A percentile compares a stretch with the other conserved stretches of the same genome.
phyloP scores from a whole-genome alignment of 1,139 yeast species.

The Blastobotrys persicus region DNA sequence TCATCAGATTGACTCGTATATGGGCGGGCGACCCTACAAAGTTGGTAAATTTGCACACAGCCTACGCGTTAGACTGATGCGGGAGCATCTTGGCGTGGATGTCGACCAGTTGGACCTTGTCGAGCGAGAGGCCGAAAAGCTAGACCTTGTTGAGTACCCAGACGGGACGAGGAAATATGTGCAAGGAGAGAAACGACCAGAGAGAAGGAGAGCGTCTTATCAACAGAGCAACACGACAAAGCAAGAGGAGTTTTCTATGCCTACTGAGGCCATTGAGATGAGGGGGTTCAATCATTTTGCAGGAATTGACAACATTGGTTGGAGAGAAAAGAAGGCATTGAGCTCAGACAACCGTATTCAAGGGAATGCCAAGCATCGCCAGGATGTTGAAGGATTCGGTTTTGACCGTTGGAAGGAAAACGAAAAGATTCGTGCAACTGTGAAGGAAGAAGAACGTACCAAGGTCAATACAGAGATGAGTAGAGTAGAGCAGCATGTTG shows the following conservation, averaged over 20 bases:
- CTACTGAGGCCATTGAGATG: slow-evolving; percentile 21
- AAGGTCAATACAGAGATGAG: slow-evolving; percentile 5
- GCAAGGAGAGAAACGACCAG: slow-evolving; percentile 1
- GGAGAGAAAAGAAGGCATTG: slow-evolving; percentile 76
- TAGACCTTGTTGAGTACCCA: slow-evolving; percentile 3
- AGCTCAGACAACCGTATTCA: slow-evolving; percentile 81
- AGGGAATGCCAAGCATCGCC: slow-evolving; percentile 57
- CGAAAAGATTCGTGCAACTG: slow-evolving; percentile 1
- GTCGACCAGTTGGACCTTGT: slow-evolving; percentile 84
- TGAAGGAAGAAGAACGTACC: slow-evolving; percentile 2
- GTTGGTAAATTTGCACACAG: slow-evolving; percentile 92
- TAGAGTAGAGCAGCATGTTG: slow-evolving; percentile 12
- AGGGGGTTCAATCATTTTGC: slow-evolving; percentile 76
- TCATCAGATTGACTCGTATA: slow-evolving; percentile 65
- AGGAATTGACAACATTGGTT: slow-evolving; percentile 82
- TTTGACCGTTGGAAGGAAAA: slow-evolving; percentile 43
- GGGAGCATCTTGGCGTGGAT: slow-evolving; percentile 94
- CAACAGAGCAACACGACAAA: neutral
- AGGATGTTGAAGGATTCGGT: slow-evolving; percentile 78
- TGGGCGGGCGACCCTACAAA: slow-evolving; percentile 77
- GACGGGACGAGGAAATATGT: slow-evolving; percentile 2
- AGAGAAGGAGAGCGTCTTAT: slow-evolving; percentile 13
- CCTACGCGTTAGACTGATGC: slow-evolving; percentile 84
- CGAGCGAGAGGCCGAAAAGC: slow-evolving; percentile 48
- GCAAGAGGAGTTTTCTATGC: slow-evolving; percentile 12